A percentile compares a stretch with the other conserved stretches of the same genome.
Evolutionary conservation across 352 stramenopile species (phyloP).

Genomic region (Phytophthora vignae): DNA sequence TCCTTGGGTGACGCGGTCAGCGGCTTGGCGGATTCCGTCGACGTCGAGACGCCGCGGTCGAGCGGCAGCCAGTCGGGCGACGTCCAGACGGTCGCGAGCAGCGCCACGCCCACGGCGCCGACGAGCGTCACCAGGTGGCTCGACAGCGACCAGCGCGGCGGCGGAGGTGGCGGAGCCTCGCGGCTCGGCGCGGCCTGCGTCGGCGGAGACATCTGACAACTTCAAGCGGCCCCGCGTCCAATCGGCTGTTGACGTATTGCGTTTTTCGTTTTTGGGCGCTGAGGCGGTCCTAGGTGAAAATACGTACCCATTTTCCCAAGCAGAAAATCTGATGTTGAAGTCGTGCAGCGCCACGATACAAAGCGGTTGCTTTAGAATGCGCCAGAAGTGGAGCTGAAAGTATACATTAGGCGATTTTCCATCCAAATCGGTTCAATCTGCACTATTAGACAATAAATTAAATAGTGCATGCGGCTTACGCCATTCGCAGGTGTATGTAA

Average conservation of each 20-base stretch:
- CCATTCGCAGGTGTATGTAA: no score
- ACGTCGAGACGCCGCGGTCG: conserved; percentile 1
- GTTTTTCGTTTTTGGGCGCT: background rate
- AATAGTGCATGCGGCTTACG: no score
- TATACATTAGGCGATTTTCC: no score
- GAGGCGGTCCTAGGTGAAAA: no score
- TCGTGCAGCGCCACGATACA: background rate
- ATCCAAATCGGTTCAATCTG: no score
- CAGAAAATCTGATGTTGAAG: background rate
- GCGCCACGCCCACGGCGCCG: conserved; percentile 41
- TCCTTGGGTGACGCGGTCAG: conserved; percentile 7
- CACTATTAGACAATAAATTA: no score
- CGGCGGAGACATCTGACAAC: conserved; percentile 5
- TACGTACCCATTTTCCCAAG: background rate
- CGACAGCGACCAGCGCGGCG: background rate
- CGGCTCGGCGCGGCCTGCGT: background rate
- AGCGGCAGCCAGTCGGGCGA: conserved; percentile 12
- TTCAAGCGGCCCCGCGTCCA: conserved; percentile 11
- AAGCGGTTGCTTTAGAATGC: no score
- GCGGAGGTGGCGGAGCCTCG: background rate
- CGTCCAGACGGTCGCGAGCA: conserved; percentile 42
- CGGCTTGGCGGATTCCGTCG: conserved; percentile 2
- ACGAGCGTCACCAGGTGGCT: conserved; percentile 40
- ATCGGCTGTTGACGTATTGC: background rate
- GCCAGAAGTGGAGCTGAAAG: no score